phyloP scores from a whole-genome alignment of 169 alveolate species.

The Blepharisma undulans region DNA sequence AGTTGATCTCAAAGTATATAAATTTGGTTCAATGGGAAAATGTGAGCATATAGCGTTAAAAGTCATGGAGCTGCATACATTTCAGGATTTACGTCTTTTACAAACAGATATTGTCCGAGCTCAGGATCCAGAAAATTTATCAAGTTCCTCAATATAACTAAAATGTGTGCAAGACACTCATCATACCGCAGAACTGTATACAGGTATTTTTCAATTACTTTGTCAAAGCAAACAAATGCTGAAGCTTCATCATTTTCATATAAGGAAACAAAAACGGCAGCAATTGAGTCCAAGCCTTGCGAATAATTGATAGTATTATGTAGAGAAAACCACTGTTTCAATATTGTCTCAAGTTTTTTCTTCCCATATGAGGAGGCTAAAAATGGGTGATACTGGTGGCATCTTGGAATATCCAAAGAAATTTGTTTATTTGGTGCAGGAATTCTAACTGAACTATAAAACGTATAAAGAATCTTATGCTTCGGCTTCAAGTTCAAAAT shows the following conservation, averaged over 20 bases:
- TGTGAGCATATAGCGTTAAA: constrained; percentile 17
- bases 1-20: background rate
- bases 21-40: background rate
- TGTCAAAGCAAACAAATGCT: background rate
- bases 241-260: constrained; percentile 33
- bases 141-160: background rate
- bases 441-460: background rate
- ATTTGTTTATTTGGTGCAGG: background rate
- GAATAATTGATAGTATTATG: background rate
- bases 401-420: constrained; percentile 29
- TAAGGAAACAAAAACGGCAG: background rate
- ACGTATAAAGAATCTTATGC: background rate
- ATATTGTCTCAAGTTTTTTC: background rate
- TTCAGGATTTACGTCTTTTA: constrained; percentile 9
- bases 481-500: background rate
- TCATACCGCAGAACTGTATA: background rate
- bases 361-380: background rate
- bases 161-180: background rate
- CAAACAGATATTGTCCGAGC: background rate
- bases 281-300: constrained; percentile 35
- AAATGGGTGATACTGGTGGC: constrained; percentile 5
- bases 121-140: constrained; percentile 9
- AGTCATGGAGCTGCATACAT: constrained; percentile 35
- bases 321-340: background rate
- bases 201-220: constrained; percentile 12